Base-by-base conservation (phyloP, 1,139 yeast genomes). In the Pneumocystis murina region DNA sequence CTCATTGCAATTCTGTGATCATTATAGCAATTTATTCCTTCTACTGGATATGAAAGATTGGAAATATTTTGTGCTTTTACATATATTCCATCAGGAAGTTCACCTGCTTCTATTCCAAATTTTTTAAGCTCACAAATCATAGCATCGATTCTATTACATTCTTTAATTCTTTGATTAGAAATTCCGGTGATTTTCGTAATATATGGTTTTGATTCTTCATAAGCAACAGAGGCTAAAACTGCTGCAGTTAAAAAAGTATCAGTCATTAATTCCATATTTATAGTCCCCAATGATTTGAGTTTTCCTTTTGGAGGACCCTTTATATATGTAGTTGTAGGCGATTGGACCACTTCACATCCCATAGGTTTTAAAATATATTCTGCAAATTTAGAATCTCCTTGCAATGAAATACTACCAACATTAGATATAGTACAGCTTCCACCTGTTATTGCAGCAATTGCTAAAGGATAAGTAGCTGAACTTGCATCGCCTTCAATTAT, bases 211-310 rank as follows among this genome's bases (percentile, higher is more conserved):
- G 71, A 70, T 16, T 68, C 65, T 33, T 73, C 73, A 16, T 64
- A 64, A 3, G 97, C 95, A 58, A 88, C 82, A 20, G 98, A 97
- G 58, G 98, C 98, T 36, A 90, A 95, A 24, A 94, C 97, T 61
- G 96, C 83, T 0, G 98, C 98, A 28, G 98, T 92, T 72, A 92
- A 80, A 74, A 92, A 92, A 0, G 98, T 98, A 76, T 92, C 99
- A 0, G 99, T 92, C 98, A 92, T 92, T 64, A 98, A 98, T 75
- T 92, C 98, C 98, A 92, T 94, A 73, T 94, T 97, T 65, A 92
- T 86, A 68, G 79, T 82, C 16, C 83, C 78, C 68, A 92, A 78
- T 14, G 96, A 89, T 70, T 79, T 81, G 69, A 92, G 79, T 2
- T 75, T 69, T 16, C 95, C 94, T 57, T 76, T 75, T 39, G 86